These are phyloP conservation scores for Populus davidiana DNA, from an alignment of 345 rosid genomes.

Conservation along the genomic window DNA sequence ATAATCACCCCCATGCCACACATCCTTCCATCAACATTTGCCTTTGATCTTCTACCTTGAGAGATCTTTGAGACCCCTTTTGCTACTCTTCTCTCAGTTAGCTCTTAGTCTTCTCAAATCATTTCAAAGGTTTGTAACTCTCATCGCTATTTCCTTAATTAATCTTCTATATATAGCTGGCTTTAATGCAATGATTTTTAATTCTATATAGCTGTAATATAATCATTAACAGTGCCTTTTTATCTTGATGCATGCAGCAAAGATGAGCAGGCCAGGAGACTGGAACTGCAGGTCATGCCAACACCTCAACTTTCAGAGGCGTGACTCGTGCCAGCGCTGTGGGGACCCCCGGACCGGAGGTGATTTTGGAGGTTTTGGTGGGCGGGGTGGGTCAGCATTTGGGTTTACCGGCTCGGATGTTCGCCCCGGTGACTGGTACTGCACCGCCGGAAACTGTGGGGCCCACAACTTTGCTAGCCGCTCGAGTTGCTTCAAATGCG, in stretches of 20 bases:
- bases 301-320: conserved; percentile 81
- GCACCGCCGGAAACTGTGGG: conserved; percentile 78
- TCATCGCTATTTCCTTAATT: not conserved
- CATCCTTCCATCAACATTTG: conserved; percentile 24
- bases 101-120: not conserved
- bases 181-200: too few species aligned
- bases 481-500: conserved; percentile 91
- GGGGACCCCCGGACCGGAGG: conserved; percentile 34
- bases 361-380: conserved; percentile 46
- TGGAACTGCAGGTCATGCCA: conserved; percentile 93
- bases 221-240: not conserved
- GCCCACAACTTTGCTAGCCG: conserved; percentile 95
- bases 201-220: not conserved
- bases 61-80: not conserved
- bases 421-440: conserved; percentile 96
- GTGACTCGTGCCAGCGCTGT: conserved; percentile 84
- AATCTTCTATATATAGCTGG: not conserved
- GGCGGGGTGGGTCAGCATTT: conserved; percentile 53
- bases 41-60: not conserved
- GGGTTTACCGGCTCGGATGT: conserved; percentile 88
- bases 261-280: conserved; percentile 82
- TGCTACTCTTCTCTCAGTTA: not conserved
- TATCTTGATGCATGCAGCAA: conserved; percentile 2
- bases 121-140: not conserved
- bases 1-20: conserved; percentile 27